Conservation (phyloP, 2,329 filamentous ascomycete species). For the Talaromyces sp. region DNA sequence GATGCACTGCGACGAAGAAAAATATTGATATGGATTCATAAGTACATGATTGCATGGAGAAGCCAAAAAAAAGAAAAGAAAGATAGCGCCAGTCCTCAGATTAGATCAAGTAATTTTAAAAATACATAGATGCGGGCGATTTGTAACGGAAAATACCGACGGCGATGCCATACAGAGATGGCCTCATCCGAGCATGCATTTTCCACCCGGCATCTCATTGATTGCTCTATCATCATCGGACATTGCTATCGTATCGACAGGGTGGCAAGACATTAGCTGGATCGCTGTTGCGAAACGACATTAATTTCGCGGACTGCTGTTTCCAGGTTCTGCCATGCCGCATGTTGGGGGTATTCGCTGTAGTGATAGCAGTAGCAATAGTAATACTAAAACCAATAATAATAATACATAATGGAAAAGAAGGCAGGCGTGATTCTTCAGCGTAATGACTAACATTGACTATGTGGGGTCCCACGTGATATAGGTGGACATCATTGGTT, state of each 20-base stretch:
- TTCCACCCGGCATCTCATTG: conserved; percentile 16
- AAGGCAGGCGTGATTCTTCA: neutral
- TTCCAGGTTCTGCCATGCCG: neutral
- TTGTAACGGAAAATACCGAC: neutral
- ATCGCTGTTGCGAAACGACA: neutral
- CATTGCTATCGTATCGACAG: neutral
- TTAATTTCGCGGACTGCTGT: neutral
- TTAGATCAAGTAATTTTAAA: conserved; percentile 58
- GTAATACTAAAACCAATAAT: too few relatives aligned
- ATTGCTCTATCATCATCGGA: conserved; percentile 33
- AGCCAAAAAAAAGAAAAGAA: neutral
- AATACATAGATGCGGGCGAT: conserved; percentile 37
- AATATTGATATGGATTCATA: too few relatives aligned
- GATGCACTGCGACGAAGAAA: too few relatives aligned
- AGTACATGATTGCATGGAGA: too few relatives aligned
- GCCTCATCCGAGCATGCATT: conserved; percentile 23
- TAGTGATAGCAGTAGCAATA: too few relatives aligned
- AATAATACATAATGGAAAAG: neutral
- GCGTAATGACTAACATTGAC: too few relatives aligned
- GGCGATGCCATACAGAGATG: conserved; percentile 17
- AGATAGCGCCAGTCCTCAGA: conserved; percentile 41
- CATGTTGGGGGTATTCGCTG: neutral
- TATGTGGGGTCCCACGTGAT: neutral
- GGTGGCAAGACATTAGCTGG: neutral
- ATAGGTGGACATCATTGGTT: neutral